Base-by-base conservation (phyloP, 805 yeast genomes). In the Candida yuanshanica region DNA sequence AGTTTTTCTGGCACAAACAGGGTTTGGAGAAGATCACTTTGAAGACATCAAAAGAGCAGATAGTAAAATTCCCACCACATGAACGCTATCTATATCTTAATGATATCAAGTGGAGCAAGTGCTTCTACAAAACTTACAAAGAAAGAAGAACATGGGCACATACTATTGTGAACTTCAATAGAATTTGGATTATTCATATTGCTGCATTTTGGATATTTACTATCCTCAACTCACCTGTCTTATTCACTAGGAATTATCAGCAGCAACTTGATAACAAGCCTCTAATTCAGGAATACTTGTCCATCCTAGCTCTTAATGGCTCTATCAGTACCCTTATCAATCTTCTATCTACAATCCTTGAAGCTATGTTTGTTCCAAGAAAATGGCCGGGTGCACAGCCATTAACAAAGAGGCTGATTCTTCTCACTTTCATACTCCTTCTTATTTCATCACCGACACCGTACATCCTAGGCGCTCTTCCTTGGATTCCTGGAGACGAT, bases 71-170 rank as follows among this genome's bases (percentile, higher is more conserved):
- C 25, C 74, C 77, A 3, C 66, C 77, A 0, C 57, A 64, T 17
- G 78, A 80, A 41, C 66, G 96, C 46, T 86, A 77, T 50, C 44
- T 65, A 7, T 56, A 65, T 27, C 63, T 88, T 24, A 68, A 70
- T 42, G 68, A 74, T 17, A 74, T 85, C 4, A 59, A 70, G 2
- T 88, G 96, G 96, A 53, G 65, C 2, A 72, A 70, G 42, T 81
- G 78, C 0, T 81, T 87, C 49, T 72, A 70, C 49, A 88, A 88
- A 60, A 86, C 95, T 1, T 88, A 79, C 57, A 72, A 65, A 42
- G 95, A 86, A 58, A 68, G 70, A 33, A 72, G 95, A 60, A 74
- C 82, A 12, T 86, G 95, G 95, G 64, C 76, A 43, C 95, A 86
- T 62, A 72, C 77, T 26, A 50, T 83, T 20, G 72, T 81, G 20